Base-by-base conservation (phyloP, 2,329 filamentous ascomycete species). In the Ophiostoma pallidulum region DNA sequence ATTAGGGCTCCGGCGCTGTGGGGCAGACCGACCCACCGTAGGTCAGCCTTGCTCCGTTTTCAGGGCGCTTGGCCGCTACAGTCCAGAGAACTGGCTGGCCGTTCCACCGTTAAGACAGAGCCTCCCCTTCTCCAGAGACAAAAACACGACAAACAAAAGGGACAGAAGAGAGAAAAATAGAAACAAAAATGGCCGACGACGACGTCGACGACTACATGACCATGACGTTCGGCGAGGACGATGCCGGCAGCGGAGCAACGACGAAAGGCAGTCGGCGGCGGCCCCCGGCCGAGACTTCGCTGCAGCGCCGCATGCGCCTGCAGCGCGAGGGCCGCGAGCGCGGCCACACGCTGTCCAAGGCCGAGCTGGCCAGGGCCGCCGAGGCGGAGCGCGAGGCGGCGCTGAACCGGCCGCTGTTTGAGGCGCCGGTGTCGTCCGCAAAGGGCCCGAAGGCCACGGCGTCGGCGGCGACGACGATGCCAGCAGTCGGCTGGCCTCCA, bases 201-300 rank as follows among this genome's bases (percentile, higher is more conserved):
- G 86, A 89, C 18, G 86, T 89, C 53, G 89, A 96, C 54, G 92
- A 98, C 66, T 97, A 98, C 72, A 94, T 98, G 85, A 88, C 83
- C 58, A 97, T 98, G 91, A 74, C 82, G 13, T 90, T 98, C 61
- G 74, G 78, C 16, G 86, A 94, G 24, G 61, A 75, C 54, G 47
- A 37, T 10, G 20, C 31, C 8, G 19, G 26, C 19, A 8, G 28
- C 38, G 2, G 29, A n/a, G 10, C 33, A 40, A 26, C 13, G 42
- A 45, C 19, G 54, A 41, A 16, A 29, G 41, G 8, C 33, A 43
- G 18, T n/a, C n/a, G n/a, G n/a, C n/a, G n/a, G n/a, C n/a, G 24
- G 24, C 24, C 24, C 24, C 14, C 36, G 7, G 39, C 57, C 12
- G 73, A 77, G 57, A 73, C 72, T 2, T 78, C 74, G 1, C 60